Evolutionary conservation across 257 asterid genomes (phyloP).

Genomic region (Knoxia roxburghii): DNA sequence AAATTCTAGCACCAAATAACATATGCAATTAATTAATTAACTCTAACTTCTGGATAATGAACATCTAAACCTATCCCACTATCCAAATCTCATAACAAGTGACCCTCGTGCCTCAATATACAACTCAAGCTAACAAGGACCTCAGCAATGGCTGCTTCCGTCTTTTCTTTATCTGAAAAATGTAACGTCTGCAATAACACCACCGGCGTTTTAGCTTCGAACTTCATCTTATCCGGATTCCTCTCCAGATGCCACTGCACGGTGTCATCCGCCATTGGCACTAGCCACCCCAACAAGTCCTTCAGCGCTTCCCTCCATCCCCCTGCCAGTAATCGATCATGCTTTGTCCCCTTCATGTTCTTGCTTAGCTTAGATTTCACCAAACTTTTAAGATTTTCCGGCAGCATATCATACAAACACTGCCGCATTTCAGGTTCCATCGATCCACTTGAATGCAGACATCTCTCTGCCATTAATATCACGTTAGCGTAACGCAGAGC

Average conservation of each 20-base stretch:
- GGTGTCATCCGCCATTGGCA: constrained; percentile 68
- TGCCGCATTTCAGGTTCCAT: constrained; percentile 37
- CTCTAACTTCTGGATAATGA: neutral
- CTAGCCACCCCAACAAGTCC: constrained; percentile 74
- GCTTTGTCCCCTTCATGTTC: constrained; percentile 36
- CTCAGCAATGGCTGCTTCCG: constrained; percentile 86
- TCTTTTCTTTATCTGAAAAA: constrained; percentile 75
- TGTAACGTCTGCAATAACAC: constrained; percentile 65
- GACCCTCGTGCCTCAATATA: constrained; percentile 52
- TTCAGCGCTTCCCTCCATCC: constrained; percentile 76
- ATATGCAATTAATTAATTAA: neutral
- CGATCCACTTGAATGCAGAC: constrained; percentile 29
- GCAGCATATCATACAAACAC: constrained; percentile 61
- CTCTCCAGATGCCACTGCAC: constrained; percentile 73
- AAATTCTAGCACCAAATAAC: neutral
- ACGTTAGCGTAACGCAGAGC: constrained; percentile 66
- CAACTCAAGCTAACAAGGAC: constrained; percentile 76
- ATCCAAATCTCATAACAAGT: constrained; percentile 3
- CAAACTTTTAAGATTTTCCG: constrained; percentile 48
- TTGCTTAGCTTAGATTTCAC: constrained; percentile 60
- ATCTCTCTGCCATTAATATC: constrained; percentile 49
- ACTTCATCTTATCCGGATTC: constrained; percentile 57
- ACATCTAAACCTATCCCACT: neutral
- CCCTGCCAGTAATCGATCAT: constrained; percentile 46
- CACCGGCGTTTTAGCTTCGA: constrained; percentile 42